Percentiles rank a stretch among this genome's conserved stretches.
Evolutionary conservation across 2,329 filamentous ascomycete species (phyloP).

Genomic region (Ustilaginoidea virens): DNA sequence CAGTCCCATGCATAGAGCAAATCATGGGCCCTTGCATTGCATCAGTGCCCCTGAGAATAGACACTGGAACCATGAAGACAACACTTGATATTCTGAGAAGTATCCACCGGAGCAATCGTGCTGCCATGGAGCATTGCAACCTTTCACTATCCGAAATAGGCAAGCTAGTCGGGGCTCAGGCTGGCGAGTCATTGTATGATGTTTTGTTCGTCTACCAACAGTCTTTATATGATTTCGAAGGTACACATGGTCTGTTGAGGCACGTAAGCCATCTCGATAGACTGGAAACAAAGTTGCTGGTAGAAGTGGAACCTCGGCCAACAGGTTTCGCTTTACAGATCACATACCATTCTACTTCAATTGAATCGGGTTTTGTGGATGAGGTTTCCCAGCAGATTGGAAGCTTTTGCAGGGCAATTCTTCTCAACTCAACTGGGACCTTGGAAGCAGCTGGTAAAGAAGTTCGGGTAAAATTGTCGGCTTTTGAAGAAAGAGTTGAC

Average conservation of each 20-base stretch:
- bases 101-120: constrained; percentile 50
- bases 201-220: constrained; percentile 77
- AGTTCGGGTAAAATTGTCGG: constrained; percentile 26
- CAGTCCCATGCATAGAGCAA: constrained; percentile 52
- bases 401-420: constrained; percentile 25
- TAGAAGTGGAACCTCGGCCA: constrained; percentile 56
- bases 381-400: constrained; percentile 45
- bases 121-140: constrained; percentile 45
- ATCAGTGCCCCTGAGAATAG: constrained; percentile 56
- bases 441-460: constrained; percentile 6
- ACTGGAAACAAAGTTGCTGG: constrained; percentile 58
- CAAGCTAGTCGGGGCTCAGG: constrained; percentile 36
- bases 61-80: constrained; percentile 34
- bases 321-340: constrained; percentile 25
- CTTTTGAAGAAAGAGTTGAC: constrained; percentile 27
- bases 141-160: constrained; percentile 57
- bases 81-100: constrained; percentile 45
- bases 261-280: constrained; percentile 51
- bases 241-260: constrained; percentile 21
- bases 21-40: constrained; percentile 69
- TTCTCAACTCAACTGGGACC: constrained; percentile 10
- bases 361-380: constrained; percentile 39
- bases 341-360: constrained; percentile 29
- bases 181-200: constrained; percentile 52
- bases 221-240: constrained; percentile 31